Percentiles rank a stretch among this genome's conserved stretches.
Conservation (phyloP, 768 basidiomycete genomes). For the Crepidotus variabilis region DNA sequence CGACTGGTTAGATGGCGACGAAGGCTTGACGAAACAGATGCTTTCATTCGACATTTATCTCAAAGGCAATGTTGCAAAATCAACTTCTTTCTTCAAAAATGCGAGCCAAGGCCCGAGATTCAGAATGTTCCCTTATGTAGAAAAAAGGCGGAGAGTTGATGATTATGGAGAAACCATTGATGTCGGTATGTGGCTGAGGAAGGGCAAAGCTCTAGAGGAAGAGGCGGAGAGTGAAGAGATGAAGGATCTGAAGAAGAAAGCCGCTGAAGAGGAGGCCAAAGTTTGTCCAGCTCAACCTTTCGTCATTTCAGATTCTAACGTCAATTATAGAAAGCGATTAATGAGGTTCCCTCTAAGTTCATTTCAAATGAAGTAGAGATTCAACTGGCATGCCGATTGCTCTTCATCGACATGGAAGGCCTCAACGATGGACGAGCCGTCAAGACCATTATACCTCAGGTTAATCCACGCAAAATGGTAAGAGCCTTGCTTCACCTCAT, state of each 20-base stretch:
- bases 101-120: slow-evolving; percentile 75
- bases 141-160: slow-evolving; percentile 88
- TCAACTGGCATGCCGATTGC: slow-evolving; percentile 78
- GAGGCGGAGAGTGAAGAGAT: slow-evolving; percentile 81
- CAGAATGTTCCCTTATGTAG: slow-evolving; percentile 96
- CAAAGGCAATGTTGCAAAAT: slow-evolving; percentile 90
- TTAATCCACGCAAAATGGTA: slow-evolving; percentile 95
- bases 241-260: slow-evolving; percentile 64
- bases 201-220: slow-evolving; percentile 88
- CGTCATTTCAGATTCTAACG: slow-evolving; percentile 3
- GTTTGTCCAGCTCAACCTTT: slow-evolving; percentile 33
- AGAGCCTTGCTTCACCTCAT: slow-evolving; percentile 12
- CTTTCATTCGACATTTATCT: slow-evolving; percentile 95
- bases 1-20: slow-evolving; percentile 79
- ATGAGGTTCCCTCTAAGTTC: slow-evolving; percentile 91
- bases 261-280: slow-evolving; percentile 76
- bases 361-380: slow-evolving; percentile 73
- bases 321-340: slow-evolving; percentile 54
- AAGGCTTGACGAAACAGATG: slow-evolving; percentile 66
- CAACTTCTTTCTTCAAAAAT: slow-evolving; percentile 85
- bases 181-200: slow-evolving; percentile 92
- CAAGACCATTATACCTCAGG: slow-evolving; percentile 93
- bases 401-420: slow-evolving; percentile 96
- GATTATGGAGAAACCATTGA: slow-evolving; percentile 95
- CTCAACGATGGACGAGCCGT: slow-evolving; percentile 95